These are phyloP conservation scores for Globisporangium sylvaticum DNA, from an alignment of 352 stramenopile species.

Conservation along the genomic window DNA sequence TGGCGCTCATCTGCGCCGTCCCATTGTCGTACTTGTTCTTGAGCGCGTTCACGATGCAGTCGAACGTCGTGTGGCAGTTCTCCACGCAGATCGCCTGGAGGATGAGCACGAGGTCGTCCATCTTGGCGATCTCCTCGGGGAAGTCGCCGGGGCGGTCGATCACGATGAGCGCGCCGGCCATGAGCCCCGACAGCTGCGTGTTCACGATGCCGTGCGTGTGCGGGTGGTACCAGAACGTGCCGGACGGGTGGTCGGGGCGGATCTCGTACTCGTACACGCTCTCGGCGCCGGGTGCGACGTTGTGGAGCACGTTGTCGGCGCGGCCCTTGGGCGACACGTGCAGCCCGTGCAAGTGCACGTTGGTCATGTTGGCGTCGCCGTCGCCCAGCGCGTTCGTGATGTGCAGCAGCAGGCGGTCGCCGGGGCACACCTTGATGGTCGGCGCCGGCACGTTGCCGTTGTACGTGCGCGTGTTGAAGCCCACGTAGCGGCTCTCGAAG, in stretches of 20 bases:
- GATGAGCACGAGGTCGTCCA: conserved; percentile 66
- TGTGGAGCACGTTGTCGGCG: conserved; percentile 60
- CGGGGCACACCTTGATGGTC: conserved; percentile 72
- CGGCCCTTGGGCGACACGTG: conserved; percentile 52
- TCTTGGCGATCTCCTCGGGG: conserved; percentile 38
- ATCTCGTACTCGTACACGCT: conserved; percentile 68
- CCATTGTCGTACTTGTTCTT: conserved; percentile 41
- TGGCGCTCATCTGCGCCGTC: conserved; percentile 13
- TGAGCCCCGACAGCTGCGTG: conserved; percentile 68
- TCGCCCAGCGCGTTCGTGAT: conserved; percentile 49
- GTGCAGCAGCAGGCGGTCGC: conserved; percentile 54
- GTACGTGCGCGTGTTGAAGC: conserved; percentile 73
- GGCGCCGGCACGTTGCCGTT: conserved; percentile 60
- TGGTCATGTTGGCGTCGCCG: conserved; percentile 57
- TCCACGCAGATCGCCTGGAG: conserved; percentile 67
- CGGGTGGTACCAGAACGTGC: conserved; percentile 83
- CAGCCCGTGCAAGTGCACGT: conserved; percentile 70
- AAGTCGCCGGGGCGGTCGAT: conserved; percentile 56
- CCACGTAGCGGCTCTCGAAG: conserved; percentile 70
- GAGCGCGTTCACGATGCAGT: conserved; percentile 54
- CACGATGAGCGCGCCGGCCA: conserved; percentile 65
- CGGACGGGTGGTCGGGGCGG: conserved; percentile 54
- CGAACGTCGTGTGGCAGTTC: conserved; percentile 58
- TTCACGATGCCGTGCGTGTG: conserved; percentile 75
- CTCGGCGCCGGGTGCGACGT: conserved; percentile 39